A percentile compares a stretch with the other conserved stretches of the same genome.
Evolutionary conservation across 352 stramenopile species (phyloP).

Genomic region (Phytophthora cryptogea): DNA sequence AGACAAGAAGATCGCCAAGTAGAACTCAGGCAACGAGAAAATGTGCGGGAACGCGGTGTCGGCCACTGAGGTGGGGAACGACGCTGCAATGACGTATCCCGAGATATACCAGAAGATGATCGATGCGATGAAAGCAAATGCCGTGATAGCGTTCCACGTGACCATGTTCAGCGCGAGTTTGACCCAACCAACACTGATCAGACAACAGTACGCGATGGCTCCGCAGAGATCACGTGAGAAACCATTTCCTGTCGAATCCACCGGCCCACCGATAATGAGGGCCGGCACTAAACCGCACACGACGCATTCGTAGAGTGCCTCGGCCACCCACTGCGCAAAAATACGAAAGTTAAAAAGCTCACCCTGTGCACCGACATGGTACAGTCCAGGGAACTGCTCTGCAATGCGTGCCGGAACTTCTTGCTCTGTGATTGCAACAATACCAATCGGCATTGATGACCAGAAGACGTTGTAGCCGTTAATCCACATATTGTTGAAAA

Average conservation of each 20-base stretch:
- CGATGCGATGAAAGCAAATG: conserved; percentile 57
- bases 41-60: conserved; percentile 83
- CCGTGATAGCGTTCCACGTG: conserved; percentile 74
- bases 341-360: conserved; percentile 85
- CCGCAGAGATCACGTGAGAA: conserved; percentile 76
- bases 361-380: conserved; percentile 76
- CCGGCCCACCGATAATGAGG: conserved; percentile 52
- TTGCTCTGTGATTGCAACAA: conserved; percentile 84
- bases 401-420: conserved; percentile 74
- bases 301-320: conserved; percentile 77
- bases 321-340: conserved; percentile 79
- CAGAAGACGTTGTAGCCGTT: conserved; percentile 97
- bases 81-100: conserved; percentile 62
- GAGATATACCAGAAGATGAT: conserved; percentile 81
- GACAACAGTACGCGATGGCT: conserved; percentile 74
- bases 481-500: conserved; percentile 91
- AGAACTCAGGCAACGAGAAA: conserved; percentile 76
- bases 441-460: conserved; percentile 92
- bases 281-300: conserved; percentile 74
- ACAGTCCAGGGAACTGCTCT: conserved; percentile 80
- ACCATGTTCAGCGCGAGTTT: conserved; percentile 88
- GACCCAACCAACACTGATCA: conserved; percentile 80
- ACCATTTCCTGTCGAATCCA: conserved; percentile 64
- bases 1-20: conserved; percentile 72
- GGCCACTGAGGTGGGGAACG: conserved; percentile 56